These are phyloP conservation scores for Prunus fruticosa DNA, from an alignment of 306 rosid genomes.

Conservation along the genomic window DNA sequence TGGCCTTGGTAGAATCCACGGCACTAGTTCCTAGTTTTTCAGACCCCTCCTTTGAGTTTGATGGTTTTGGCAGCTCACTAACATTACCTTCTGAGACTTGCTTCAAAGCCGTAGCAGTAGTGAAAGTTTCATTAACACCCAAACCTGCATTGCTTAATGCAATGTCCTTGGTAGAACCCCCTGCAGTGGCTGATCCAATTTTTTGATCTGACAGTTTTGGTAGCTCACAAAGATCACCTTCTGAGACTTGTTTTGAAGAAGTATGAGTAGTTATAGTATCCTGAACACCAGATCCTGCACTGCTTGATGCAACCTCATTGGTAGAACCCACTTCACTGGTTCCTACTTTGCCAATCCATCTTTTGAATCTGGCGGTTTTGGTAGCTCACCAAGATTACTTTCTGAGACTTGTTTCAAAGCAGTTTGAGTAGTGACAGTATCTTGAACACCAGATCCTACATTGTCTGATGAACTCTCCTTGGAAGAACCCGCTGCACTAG, in stretches of 20 bases:
- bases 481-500: neutral
- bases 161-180: constrained; percentile 23
- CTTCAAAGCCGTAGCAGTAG: neutral
- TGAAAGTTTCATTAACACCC: constrained; percentile 17
- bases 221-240: constrained; percentile 33
- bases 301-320: neutral
- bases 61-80: neutral
- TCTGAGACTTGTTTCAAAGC: neutral
- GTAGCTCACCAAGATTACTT: neutral
- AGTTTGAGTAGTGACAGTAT: neutral
- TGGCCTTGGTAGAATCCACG: neutral
- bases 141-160: constrained; percentile 19
- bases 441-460: neutral
- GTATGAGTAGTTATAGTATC: too few species aligned
- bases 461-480: neutral
- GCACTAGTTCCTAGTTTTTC: neutral
- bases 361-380: neutral
- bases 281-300: neutral
- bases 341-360: neutral
- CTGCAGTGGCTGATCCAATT: constrained; percentile 22
- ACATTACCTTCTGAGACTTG: neutral
- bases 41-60: neutral
- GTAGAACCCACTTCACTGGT: neutral
- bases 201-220: constrained; percentile 22
- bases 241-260: constrained; percentile 30